Evolutionary conservation across 2,329 filamentous ascomycete genomes (phyloP), one percentile per base, ranked within the genome.

Genomic region (Ceratocystis papillata): DNA sequence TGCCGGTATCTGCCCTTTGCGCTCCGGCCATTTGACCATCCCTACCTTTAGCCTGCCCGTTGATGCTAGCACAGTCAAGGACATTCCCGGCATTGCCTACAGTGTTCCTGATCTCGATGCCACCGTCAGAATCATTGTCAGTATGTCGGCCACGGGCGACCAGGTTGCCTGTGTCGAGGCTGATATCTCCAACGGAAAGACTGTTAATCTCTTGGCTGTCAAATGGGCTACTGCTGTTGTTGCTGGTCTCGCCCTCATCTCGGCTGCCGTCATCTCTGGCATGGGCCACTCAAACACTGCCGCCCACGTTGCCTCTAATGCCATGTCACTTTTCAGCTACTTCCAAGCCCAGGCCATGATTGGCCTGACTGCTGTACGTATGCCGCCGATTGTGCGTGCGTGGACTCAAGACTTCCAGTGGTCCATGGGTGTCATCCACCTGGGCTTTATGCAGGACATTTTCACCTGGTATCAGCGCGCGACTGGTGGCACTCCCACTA

Each of bases 381-480:
- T 96, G 65, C 93, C 93, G 8, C 93, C 93, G 0, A 89, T 96
- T 68, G 93, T 96, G 65, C 83, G 89, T 72, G 83, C 92, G 0
- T 97, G 93, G 93, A 96, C 92, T 1, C 92, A 96, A 77, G 93
- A 96, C 77, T 96, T 97, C 78, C 89, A 95, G 74, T 97, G 93
- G 93, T 95, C 88, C 73, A 94, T 97, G 90, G 93, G 93, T 71
- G 91, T 97, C 72, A 96, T 97, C 72, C 83, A 84, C 63, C 81
- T 96, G 53, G 80, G 80, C n/a, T 96, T 96, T 75, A 83, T 96
- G 77, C 90, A 97, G 78, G 80, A 80, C 61, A 89, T 96, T 72
- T 89, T 90, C 69, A 96, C 91, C 45, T 97, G 93, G 93, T 97
- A 96, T 74, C 92, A 96, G 77, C 88, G 92, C 69, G 84, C 93